Base-by-base conservation (phyloP, 441 rosid species). In the Erysimum cheiri region DNA sequence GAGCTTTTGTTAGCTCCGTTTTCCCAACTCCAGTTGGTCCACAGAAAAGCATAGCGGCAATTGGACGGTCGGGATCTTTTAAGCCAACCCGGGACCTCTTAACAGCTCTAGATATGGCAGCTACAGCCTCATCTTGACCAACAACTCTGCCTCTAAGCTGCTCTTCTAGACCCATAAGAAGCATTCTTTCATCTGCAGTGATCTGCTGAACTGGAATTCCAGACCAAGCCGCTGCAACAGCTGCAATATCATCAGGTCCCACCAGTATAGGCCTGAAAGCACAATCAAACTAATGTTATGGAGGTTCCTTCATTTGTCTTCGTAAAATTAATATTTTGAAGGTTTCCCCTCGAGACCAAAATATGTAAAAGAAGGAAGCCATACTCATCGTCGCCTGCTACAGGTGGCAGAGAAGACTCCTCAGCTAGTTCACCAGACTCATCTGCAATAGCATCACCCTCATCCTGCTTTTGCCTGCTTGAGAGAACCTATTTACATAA, bases 1-100 rank as follows among this genome's bases (percentile, higher is more conserved):
- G 56, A 62, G 95, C 88, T 78, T 87, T 88, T 15, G 90, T 74
- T 68, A 88, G 79, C 64, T 88, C 92, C 12, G 95, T 88, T 78
- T 87, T 88, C 11, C 95, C 95, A 43, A 88, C 90, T 46, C 95
- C 95, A 14, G 95, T 88, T 43, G 92, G 95, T 52, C 95, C 95
- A 75, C 95, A 88, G 68, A 88, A 88, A 47, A 88, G 88, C 92
- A 88, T 85, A 41, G 95, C 87, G 2, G 95, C 88, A 49, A 85
- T 85, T 22, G 95, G 95, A 68, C 95, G 81, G 66, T 80, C 80
- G 4, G 91, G 90, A 77, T 88, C 88, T 72, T 84, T 87, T 63
- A 88, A 77, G 47, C 92, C 95, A 67, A 85, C 84, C 7, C 92
- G 82, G 8, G 95, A 85, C 80, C 95, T 88, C 81, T 83, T 88